A percentile compares a stretch with the other conserved stretches of the same genome.
phyloP scores from a whole-genome alignment of 2,329 filamentous ascomycete species.

The Magnaporthiopsis poae region DNA sequence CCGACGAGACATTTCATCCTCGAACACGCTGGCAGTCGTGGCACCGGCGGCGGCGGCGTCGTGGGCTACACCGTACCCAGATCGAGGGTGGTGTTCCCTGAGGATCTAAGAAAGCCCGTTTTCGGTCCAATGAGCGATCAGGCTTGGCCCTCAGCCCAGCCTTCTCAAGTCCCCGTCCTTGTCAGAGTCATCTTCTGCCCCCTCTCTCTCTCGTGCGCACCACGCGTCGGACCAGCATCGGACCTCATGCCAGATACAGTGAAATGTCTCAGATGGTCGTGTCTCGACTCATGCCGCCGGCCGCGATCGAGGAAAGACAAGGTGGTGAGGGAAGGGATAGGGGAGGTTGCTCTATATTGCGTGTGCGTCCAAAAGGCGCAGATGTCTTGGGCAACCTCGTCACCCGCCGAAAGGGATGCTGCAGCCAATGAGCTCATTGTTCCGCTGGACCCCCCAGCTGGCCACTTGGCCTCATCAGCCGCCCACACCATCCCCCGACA shows the following conservation, averaged over 20 bases:
- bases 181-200: not conserved
- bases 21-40: not conserved
- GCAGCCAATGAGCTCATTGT: not conserved
- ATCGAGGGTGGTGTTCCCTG: not conserved
- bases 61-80: not conserved
- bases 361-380: not conserved
- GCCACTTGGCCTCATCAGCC: no score
- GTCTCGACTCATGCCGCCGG: not conserved
- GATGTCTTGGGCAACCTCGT: not conserved
- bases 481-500: no score
- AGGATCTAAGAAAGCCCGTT: not conserved
- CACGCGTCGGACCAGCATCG: not conserved
- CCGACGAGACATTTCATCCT: not conserved
- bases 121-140: not conserved
- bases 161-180: not conserved
- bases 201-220: not conserved
- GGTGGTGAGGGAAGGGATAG: not conserved
- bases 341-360: not conserved
- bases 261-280: not conserved
- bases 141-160: not conserved
- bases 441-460: not conserved
- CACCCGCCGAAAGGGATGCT: not conserved
- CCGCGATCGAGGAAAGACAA: not conserved
- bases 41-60: not conserved
- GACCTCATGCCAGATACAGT: not conserved